Conservation (phyloP, 345 rosid genomes). For the Bretschneidera sinensis region DNA sequence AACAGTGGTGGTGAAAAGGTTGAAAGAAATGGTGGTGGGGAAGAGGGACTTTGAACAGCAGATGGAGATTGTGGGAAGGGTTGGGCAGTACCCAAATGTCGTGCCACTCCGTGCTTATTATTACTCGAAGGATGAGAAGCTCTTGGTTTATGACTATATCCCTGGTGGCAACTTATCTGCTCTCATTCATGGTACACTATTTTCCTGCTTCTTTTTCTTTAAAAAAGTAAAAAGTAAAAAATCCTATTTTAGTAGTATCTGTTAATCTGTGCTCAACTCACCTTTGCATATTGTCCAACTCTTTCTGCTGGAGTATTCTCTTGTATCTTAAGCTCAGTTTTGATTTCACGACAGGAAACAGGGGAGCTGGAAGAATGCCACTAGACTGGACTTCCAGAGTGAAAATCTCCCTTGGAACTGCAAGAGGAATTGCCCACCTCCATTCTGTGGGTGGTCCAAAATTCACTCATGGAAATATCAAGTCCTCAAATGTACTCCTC, state of each 20-base stretch:
- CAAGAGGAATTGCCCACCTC: slow-evolving; percentile 69
- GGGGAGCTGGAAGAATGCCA: slow-evolving; percentile 50
- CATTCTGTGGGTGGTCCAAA: slow-evolving; percentile 69
- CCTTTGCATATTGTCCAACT: not conserved
- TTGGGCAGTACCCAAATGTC: slow-evolving; percentile 63
- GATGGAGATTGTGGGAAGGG: slow-evolving; percentile 72
- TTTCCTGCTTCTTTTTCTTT: not conserved
- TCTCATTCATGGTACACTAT: slow-evolving; percentile 63
- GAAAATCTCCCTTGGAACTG: slow-evolving; percentile 59
- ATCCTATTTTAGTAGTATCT: no score
- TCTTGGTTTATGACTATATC: slow-evolving; percentile 66
- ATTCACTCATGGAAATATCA: slow-evolving; percentile 77
- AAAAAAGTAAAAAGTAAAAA: no score
- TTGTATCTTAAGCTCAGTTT: slow-evolving; percentile 6
- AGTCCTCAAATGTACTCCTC: slow-evolving; percentile 76
- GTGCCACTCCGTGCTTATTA: slow-evolving; percentile 80
- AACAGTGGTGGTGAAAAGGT: slow-evolving; percentile 80
- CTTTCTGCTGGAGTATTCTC: not conserved
- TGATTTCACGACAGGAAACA: slow-evolving; percentile 40
- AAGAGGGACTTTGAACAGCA: slow-evolving; percentile 90
- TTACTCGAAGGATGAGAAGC: slow-evolving; percentile 89
- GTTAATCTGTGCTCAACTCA: not conserved
- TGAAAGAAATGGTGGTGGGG: slow-evolving; percentile 73
- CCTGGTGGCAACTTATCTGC: slow-evolving; percentile 56
- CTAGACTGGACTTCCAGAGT: slow-evolving; percentile 72